Percentiles rank a stretch among this genome's conserved stretches.
Evolutionary conservation across 495 filamentous ascomycete genomes (phyloP).

Genomic region (Terfezia boudieri): DNA sequence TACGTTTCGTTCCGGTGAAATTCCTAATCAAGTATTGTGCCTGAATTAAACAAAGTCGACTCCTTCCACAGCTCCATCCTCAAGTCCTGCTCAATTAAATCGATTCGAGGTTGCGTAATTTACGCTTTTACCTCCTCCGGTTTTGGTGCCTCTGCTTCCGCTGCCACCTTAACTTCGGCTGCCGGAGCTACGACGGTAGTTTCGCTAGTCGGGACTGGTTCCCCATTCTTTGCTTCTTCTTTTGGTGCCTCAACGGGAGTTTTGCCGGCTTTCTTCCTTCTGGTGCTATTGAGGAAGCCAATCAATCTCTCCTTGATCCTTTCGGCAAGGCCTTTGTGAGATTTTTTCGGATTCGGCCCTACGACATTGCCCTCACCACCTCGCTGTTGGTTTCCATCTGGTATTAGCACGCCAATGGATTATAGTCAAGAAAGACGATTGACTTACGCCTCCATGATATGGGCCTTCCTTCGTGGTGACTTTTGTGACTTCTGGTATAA

Average conservation of each 20-base stretch:
- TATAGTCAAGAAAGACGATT: background rate
- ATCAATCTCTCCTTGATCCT: constrained; percentile 11
- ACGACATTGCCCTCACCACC: background rate
- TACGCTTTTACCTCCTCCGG: background rate
- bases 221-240: background rate
- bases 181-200: background rate
- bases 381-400: background rate
- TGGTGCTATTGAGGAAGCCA: constrained; percentile 74
- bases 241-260: background rate
- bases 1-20: too few relatives aligned
- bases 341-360: background rate
- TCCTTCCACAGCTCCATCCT: too few relatives aligned
- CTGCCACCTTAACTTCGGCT: background rate
- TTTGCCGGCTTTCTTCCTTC: constrained; percentile 25
- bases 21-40: too few relatives aligned
- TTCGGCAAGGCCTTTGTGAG: constrained; percentile 9
- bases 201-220: background rate
- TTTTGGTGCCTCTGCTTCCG: background rate
- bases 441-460: constrained; percentile 14
- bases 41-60: too few relatives aligned
- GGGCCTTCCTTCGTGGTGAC: constrained; percentile 5
- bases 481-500: constrained; percentile 12
- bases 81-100: too few relatives aligned
- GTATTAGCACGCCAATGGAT: background rate
- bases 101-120: too few relatives aligned